phyloP scores from a whole-genome alignment of 1,284 basidiomycete species.

The Moesziomyces antarcticus region DNA sequence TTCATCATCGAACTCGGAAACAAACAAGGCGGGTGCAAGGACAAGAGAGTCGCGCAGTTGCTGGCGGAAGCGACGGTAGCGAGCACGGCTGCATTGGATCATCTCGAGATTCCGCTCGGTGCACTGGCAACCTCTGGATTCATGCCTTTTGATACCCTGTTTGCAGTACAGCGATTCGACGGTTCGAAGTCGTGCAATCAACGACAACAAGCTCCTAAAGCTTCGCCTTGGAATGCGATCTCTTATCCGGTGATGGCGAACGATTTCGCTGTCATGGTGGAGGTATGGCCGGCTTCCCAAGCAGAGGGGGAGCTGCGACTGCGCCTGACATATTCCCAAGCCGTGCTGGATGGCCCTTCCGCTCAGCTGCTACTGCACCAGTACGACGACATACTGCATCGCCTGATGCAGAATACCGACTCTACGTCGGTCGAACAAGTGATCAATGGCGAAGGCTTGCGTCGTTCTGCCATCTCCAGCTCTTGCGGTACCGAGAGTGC shows the following conservation, averaged over 20 bases:
- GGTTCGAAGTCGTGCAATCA: background rate
- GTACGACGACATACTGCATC: constrained; percentile 15
- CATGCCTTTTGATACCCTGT: constrained; percentile 28
- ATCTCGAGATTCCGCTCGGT: constrained; percentile 25
- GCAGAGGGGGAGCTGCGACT: background rate
- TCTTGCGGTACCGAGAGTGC: background rate
- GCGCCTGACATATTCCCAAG: constrained; percentile 14
- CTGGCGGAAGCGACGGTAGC: constrained; percentile 4
- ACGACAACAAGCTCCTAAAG: background rate
- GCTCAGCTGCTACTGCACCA: constrained; percentile 15
- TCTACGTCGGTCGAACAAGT: constrained; percentile 7
- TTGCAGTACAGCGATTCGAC: constrained; percentile 24
- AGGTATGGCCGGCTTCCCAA: constrained; percentile 15
- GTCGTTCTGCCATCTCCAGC: constrained; percentile 1
- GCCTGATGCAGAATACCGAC: constrained; percentile 4
- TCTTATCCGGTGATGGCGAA: constrained; percentile 26
- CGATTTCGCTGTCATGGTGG: constrained; percentile 30
- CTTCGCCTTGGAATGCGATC: constrained; percentile 7
- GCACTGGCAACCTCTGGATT: constrained; percentile 9
- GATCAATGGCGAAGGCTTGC: constrained; percentile 7
- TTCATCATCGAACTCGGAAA: constrained; percentile 9
- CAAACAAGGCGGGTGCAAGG: background rate
- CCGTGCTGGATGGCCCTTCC: constrained; percentile 12
- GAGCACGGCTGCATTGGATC: constrained; percentile 4
- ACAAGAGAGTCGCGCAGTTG: background rate